Evolutionary conservation across 1,284 basidiomycete species (phyloP).

Genomic region (Erythrobasidium hasegawianum): DNA sequence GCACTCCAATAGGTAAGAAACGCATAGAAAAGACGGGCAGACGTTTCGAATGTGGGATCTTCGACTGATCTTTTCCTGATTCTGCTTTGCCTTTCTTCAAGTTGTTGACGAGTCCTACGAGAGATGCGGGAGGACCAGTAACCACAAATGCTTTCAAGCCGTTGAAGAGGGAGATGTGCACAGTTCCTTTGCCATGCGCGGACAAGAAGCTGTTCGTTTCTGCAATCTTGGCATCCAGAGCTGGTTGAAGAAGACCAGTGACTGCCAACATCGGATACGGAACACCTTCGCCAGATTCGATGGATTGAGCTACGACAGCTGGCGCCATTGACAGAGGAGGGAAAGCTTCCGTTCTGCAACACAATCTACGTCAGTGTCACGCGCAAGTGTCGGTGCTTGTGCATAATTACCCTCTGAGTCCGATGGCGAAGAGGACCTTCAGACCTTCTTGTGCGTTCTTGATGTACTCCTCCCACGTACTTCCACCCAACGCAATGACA

Average conservation of each 20-base stretch:
- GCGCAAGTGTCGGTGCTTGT: conserved; percentile 57
- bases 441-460: conserved; percentile 77
- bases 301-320: conserved; percentile 74
- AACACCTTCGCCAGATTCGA: conserved; percentile 87
- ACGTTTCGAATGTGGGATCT: conserved; percentile 83
- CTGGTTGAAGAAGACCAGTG: conserved; percentile 60
- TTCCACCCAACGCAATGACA: conserved; percentile 58
- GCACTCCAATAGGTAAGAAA: conserved; percentile 90
- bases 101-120: conserved; percentile 88
- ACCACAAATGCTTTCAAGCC: conserved; percentile 87
- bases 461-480: conserved; percentile 56
- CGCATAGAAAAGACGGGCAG: conserved; percentile 89
- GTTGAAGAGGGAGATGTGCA: conserved; percentile 86
- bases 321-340: conserved; percentile 90
- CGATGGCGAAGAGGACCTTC: conserved; percentile 88
- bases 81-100: conserved; percentile 85
- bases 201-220: conserved; percentile 85
- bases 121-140: conserved; percentile 84
- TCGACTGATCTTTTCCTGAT: conserved; percentile 84
- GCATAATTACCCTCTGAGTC: conserved; percentile 63
- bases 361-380: conserved; percentile 32
- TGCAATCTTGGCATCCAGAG: conserved; percentile 74
- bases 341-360: conserved; percentile 58
- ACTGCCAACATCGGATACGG: conserved; percentile 93
- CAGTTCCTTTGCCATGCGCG: conserved; percentile 44